Evolutionary conservation across 169 alveolate genomes (phyloP), one percentile per base, ranked within the genome.

Genomic region (Plasmodium gonderi): DNA sequence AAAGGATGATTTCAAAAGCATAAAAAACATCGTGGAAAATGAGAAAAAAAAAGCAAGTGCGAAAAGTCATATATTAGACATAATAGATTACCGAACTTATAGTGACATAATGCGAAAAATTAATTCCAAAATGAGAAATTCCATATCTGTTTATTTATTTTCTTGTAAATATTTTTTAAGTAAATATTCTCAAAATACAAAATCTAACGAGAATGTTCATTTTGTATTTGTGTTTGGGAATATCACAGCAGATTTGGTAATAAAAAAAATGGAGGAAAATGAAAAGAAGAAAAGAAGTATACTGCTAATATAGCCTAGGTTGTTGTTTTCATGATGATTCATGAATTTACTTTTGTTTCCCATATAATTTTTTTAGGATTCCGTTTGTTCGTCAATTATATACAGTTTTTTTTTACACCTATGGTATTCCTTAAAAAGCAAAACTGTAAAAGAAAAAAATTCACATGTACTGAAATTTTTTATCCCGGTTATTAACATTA

Each of bases 401-500:
- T 89, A 77, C 36, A 89, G 94, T 65, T 89, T 89, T 89, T 89
- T 89, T 89, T 77, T 89, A 38, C 69, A 64, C 64, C 44, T 89
- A 77, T 89, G 94, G 94, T 60, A 89, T 65, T 54, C 36, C 69
- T 64, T 89, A 89, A 89, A 89, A 42, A 40, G 74, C 29, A 89
- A 89, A 64, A 64, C 38, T 44, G 49, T n/a, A 8, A 78, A 65
- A 38, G 40, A 44, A 40, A 89, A 64, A 11, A 45, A 76, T 36
- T 38, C 68, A 11, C 51, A 75, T 47, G 36, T 6, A 29, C 23
- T 78, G 68, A 89, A 38, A 68, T 89, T 89, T 77, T 89, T 89
- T 89, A 78, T 89, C 29, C 94, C 94, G 49, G 90, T 89, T 44
- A 89, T 89, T 65, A 89, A 89, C 69, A 89, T 89, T 89, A 89